phyloP scores from a whole-genome alignment of 768 basidiomycete genomes.

The Rhodosporidiobolus odoratus region DNA sequence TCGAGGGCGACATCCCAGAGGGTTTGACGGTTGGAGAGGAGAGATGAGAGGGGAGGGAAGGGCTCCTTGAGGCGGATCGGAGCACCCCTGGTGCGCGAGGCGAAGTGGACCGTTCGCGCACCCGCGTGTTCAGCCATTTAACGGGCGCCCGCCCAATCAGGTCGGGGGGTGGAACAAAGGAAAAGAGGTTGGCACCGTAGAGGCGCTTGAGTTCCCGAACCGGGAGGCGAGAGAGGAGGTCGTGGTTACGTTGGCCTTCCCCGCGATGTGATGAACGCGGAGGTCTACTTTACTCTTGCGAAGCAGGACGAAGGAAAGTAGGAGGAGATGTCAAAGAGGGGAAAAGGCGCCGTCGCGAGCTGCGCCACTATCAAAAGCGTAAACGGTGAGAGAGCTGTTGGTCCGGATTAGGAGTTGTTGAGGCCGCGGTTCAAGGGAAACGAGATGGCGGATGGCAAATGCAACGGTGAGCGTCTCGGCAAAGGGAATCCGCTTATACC shows the following conservation, averaged over 20 bases:
- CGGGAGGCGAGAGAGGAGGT: neutral
- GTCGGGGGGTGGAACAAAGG: neutral
- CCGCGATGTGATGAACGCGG: neutral
- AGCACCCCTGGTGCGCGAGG: neutral
- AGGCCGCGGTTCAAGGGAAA: no score
- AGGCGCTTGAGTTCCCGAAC: neutral
- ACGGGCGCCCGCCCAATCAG: neutral
- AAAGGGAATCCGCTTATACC: neutral
- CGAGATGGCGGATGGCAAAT: neutral
- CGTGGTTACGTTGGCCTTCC: neutral
- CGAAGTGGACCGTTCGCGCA: neutral
- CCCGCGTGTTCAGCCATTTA: neutral
- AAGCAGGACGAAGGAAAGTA: neutral
- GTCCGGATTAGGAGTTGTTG: neutral
- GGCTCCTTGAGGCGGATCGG: neutral
- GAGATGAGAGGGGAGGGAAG: neutral
- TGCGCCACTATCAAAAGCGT: neutral
- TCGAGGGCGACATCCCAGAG: neutral
- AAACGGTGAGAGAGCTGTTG: neutral
- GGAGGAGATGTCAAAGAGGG: neutral
- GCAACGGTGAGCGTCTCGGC: neutral
- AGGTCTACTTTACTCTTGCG: neutral
- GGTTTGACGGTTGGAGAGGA: neutral
- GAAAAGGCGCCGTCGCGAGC: neutral
- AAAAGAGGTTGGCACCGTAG: neutral